A percentile compares a stretch with the other conserved stretches of the same genome.
Conservation (phyloP, 306 rosid genomes). For the Macrotyloma uniflorum region DNA sequence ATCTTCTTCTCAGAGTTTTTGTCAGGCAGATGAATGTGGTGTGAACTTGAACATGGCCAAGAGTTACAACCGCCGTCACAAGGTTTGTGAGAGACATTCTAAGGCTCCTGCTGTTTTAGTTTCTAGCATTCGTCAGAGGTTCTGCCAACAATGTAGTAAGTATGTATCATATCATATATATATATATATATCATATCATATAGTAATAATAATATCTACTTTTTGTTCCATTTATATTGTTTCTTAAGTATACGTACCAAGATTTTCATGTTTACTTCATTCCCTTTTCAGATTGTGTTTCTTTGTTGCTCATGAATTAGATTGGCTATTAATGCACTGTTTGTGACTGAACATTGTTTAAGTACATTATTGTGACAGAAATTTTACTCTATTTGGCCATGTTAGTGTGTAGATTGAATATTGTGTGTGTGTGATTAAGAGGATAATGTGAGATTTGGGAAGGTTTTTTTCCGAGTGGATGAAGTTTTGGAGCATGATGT, state of each 20-base stretch:
- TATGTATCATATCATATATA: constrained; percentile 9
- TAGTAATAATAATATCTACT: too few species aligned
- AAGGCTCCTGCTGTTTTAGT: constrained; percentile 43
- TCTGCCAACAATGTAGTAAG: constrained; percentile 50
- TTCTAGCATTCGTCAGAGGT: constrained; percentile 45
- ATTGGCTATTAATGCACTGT: too few species aligned
- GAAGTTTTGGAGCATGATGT: neutral
- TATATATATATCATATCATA: too few species aligned
- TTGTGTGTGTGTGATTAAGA: neutral
- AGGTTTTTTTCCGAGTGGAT: neutral
- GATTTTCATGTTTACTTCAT: too few species aligned
- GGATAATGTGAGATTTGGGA: neutral
- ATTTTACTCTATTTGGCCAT: neutral
- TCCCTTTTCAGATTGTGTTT: too few species aligned
- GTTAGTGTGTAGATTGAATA: too few species aligned
- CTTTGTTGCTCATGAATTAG: too few species aligned
- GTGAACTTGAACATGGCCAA: constrained; percentile 32
- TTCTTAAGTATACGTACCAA: too few species aligned
- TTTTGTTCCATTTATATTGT: too few species aligned
- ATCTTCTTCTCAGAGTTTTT: neutral
- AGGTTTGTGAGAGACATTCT: constrained; percentile 44
- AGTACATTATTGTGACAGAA: neutral
- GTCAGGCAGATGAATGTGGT: constrained; percentile 46
- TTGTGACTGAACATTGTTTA: neutral
- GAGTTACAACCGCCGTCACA: constrained; percentile 41